Evolutionary conservation across 2,329 filamentous ascomycete species (phyloP).

Genomic region (Claviceps lovelessii): DNA sequence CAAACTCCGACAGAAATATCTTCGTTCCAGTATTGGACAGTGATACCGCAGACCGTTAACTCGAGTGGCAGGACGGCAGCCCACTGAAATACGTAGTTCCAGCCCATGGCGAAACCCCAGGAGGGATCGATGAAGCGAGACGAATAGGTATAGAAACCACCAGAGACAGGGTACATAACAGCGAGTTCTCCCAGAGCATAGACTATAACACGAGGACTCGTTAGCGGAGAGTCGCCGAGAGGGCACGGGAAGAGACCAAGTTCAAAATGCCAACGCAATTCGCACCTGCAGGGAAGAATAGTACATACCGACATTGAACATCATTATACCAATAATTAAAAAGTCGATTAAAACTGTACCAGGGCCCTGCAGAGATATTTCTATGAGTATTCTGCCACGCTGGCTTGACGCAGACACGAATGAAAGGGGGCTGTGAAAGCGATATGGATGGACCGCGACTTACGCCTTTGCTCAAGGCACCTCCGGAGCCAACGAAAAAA

Average conservation of each 20-base stretch:
- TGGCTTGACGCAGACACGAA: not conserved
- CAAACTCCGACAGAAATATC: constrained; percentile 31
- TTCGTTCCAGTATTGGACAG: constrained; percentile 34
- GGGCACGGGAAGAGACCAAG: not conserved
- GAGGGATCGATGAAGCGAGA: constrained; percentile 45
- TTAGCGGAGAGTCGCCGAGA: not conserved
- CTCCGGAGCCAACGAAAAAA: constrained; percentile 47
- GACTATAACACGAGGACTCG: constrained; percentile 15
- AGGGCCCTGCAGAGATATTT: constrained; percentile 2
- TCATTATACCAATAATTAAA: constrained; percentile 7
- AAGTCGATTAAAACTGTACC: constrained; percentile 5
- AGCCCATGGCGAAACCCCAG: constrained; percentile 40
- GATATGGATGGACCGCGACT: constrained; percentile 15
- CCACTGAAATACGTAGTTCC: constrained; percentile 36
- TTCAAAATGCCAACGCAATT: too few species aligned
- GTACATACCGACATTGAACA: constrained; percentile 7
- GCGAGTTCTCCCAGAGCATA: constrained; percentile 45
- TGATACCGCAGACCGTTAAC: constrained; percentile 34
- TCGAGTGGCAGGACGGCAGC: constrained; percentile 32
- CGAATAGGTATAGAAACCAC: constrained; percentile 45
- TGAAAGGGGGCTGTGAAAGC: too few species aligned
- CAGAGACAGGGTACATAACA: constrained; percentile 43
- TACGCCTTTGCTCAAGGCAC: constrained; percentile 36
- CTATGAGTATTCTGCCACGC: not conserved
- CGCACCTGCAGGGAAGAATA: not conserved